Evolutionary conservation across 140 eudicot genomes (phyloP).

Genomic region (Bidens hawaiensis): DNA sequence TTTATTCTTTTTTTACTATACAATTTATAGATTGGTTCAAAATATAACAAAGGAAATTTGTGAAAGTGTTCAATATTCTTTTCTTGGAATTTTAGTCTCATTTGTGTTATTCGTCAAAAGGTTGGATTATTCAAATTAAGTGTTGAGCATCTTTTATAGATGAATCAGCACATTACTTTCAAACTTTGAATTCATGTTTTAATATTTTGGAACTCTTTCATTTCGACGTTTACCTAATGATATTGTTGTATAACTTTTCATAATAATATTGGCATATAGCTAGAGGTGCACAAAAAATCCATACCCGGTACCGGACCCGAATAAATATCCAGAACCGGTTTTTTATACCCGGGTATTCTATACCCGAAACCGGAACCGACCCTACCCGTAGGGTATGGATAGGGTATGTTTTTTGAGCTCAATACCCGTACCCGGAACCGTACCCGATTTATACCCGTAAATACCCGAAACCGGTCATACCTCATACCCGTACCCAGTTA

Average conservation of each 20-base stretch:
- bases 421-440: no score
- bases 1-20: slow-evolving; percentile 2
- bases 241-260: neutral
- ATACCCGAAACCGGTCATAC: no score
- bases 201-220: neutral
- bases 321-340: no score
- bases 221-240: neutral
- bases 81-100: slow-evolving; percentile 15
- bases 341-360: no score
- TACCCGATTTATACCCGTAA: no score
- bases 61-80: slow-evolving; percentile 18
- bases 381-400: no score
- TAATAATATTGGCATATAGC: no score
- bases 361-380: no score
- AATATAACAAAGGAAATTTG: slow-evolving; percentile 11
- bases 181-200: neutral
- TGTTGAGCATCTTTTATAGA: neutral
- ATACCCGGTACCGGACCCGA: no score
- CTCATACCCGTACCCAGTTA: no score
- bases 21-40: slow-evolving; percentile 19
- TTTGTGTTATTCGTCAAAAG: slow-evolving; percentile 15
- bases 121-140: slow-evolving; percentile 4
- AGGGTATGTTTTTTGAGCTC: no score
- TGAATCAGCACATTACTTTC: neutral
- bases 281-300: no score